phyloP scores from a whole-genome alignment of 257 asterid species.

The Verbena officinalis region DNA sequence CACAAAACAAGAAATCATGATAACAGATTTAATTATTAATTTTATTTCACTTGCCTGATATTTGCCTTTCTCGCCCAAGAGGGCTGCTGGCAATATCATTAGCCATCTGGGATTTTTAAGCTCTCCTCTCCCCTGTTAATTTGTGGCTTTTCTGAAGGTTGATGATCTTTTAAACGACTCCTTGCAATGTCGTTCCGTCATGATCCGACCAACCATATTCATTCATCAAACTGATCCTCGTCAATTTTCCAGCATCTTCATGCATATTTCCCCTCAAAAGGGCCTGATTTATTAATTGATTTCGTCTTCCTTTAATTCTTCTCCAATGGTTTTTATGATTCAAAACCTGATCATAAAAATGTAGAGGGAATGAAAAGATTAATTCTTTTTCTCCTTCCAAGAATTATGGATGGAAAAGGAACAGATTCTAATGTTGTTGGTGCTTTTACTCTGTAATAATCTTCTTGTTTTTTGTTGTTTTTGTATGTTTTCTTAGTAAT shows the following conservation, averaged over 20 bases:
- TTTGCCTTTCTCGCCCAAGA: constrained; percentile 18
- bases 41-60: constrained; percentile 39
- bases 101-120: constrained; percentile 12
- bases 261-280: constrained; percentile 37
- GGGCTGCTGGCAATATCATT: constrained; percentile 20
- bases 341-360: neutral
- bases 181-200: constrained; percentile 32
- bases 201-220: constrained; percentile 21
- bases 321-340: constrained; percentile 17
- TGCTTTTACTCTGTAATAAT: neutral
- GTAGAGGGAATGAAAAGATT: neutral
- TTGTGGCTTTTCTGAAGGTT: constrained; percentile 18
- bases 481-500: constrained; percentile 14
- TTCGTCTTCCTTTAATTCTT: constrained; percentile 53
- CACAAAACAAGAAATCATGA: neutral
- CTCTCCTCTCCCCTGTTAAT: constrained; percentile 36
- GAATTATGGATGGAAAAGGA: constrained; percentile 15
- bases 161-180: constrained; percentile 23
- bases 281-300: constrained; percentile 24
- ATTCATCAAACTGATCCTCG: constrained; percentile 27
- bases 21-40: too few relatives aligned
- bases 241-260: constrained; percentile 29
- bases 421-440: neutral
- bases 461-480: neutral
- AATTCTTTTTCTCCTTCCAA: constrained; percentile 11